phyloP scores from a whole-genome alignment of 495 filamentous ascomycete genomes.

The Pseudomonodictys pantanalensis region DNA sequence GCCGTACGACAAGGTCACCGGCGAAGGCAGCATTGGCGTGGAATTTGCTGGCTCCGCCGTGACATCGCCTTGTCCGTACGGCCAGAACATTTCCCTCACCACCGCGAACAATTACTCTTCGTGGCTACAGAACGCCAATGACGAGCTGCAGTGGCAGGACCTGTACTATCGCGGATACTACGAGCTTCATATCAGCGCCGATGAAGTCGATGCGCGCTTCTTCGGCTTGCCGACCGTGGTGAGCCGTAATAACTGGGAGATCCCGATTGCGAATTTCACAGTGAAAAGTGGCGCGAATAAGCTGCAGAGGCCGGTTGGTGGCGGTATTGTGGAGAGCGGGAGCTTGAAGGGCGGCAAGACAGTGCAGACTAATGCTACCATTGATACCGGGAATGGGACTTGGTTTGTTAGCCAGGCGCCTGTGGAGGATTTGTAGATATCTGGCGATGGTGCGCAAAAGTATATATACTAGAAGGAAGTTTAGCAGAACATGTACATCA shows the following conservation, averaged over 20 bases:
- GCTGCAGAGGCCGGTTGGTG: constrained; percentile 46
- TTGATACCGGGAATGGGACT: constrained; percentile 29
- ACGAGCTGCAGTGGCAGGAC: constrained; percentile 66
- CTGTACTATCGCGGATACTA: constrained; percentile 59
- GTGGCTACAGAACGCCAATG: constrained; percentile 50
- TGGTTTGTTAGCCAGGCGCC: constrained; percentile 31
- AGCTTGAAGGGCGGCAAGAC: constrained; percentile 50
- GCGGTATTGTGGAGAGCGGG: constrained; percentile 48
- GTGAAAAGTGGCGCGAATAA: constrained; percentile 55
- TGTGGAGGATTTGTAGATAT: constrained; percentile 4
- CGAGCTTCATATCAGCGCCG: constrained; percentile 38
- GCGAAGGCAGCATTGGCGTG: constrained; percentile 59
- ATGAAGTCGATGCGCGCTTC: constrained; percentile 47
- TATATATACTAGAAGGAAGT: too few species aligned
- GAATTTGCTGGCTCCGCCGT: constrained; percentile 67
- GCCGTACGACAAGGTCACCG: constrained; percentile 55
- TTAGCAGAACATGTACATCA: too few species aligned
- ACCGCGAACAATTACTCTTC: constrained; percentile 43
- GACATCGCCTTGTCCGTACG: constrained; percentile 50
- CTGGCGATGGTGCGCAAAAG: not conserved
- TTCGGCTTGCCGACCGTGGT: constrained; percentile 49
- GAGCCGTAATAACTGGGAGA: constrained; percentile 47
- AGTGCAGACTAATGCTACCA: constrained; percentile 47
- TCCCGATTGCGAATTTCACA: constrained; percentile 59
- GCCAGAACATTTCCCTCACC: constrained; percentile 48